Evolutionary conservation across 108 stramenopile genomes (phyloP), one percentile per base, ranked within the genome.

Genomic region (Stephanodiscus minutulus): DNA sequence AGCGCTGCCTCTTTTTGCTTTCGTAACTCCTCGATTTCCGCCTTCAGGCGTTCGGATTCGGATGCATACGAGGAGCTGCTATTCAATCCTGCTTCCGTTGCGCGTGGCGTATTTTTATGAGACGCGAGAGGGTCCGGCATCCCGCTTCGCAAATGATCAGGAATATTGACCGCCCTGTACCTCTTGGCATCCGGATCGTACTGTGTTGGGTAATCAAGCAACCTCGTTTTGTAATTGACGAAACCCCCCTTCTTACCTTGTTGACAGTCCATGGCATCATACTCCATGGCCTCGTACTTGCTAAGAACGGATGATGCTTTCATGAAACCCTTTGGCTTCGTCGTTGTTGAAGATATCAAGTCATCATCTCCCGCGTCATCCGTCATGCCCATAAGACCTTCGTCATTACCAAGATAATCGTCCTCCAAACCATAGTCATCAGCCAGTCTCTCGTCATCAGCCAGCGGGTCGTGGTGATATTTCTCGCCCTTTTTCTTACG

Each of bases 281-380:
- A 62, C 50, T 52, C 77, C 73, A 79, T 69, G 48, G 56, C 73
- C 43, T 83, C 80, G 61, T 85, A 89, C 71, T 84, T 87, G 33
- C 70, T 75, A 11, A 89, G 58, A 9, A 89, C 79, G 44, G 36
- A 37, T 3, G 86, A 83, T 2, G 86, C 88, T 29, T 76, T 87
- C 15, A 66, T 56, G 36, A 89, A 89, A 22, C 84, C 84, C 22
- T 68, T 46, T 44, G 56, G 69, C 35, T 53, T 58, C 56, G 46
- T 56, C 0, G 59, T 27, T 28, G 68, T 55, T 17, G 27, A 68
- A 36, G 36, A 17, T 70, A 33, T 22, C 37, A 61, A 70, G 18
- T 62, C 67, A 49, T 79, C 46, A 18, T 59, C 54, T 29, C 39
- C 46, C 20, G 37, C 60, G 61, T 65, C 35, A 41, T 61, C 65